Evolutionary conservation across 495 filamentous ascomycete species (phyloP).

Genomic region (Podospora appendiculata): DNA sequence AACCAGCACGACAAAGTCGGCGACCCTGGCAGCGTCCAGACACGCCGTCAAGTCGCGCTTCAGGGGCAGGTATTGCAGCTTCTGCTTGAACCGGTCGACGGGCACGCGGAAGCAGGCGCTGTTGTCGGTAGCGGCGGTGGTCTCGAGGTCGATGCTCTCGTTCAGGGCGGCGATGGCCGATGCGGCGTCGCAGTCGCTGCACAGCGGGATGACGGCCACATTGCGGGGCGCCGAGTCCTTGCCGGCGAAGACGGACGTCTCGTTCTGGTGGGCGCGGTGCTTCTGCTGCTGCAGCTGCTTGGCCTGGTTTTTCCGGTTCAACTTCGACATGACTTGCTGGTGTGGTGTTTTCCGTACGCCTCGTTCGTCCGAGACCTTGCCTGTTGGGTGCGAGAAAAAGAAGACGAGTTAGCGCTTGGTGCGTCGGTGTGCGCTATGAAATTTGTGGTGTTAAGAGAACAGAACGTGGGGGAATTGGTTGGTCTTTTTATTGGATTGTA

Average conservation of each 20-base stretch:
- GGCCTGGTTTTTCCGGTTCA: slow-evolving; percentile 87
- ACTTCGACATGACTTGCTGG: slow-evolving; percentile 94
- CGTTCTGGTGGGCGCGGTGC: slow-evolving; percentile 67
- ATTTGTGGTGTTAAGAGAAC: too few relatives aligned
- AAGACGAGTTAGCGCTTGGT: slow-evolving; percentile 5
- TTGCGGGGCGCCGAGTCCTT: slow-evolving; percentile 80
- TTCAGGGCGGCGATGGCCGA: slow-evolving; percentile 65
- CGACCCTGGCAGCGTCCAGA: slow-evolving; percentile 78
- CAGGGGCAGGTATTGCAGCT: slow-evolving; percentile 71
- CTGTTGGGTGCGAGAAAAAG: slow-evolving; percentile 9
- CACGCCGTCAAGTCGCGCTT: slow-evolving; percentile 62
- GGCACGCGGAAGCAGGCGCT: slow-evolving; percentile 43
- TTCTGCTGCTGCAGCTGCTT: slow-evolving; percentile 78
- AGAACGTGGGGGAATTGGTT: too few relatives aligned
- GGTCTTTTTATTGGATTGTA: not conserved
- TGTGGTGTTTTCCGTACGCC: slow-evolving; percentile 78
- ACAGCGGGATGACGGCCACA: slow-evolving; percentile 84
- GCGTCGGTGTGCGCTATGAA: too few relatives aligned
- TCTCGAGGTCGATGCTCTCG: slow-evolving; percentile 69
- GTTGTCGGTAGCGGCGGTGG: slow-evolving; percentile 50
- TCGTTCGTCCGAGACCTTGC: slow-evolving; percentile 40
- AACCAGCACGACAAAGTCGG: slow-evolving; percentile 83
- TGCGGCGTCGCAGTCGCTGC: slow-evolving; percentile 56
- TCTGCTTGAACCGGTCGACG: slow-evolving; percentile 89
- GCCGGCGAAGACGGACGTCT: slow-evolving; percentile 72